Evolutionary conservation across 352 stramenopile species (phyloP).

Genomic region (Phytophthora pistaciae): DNA sequence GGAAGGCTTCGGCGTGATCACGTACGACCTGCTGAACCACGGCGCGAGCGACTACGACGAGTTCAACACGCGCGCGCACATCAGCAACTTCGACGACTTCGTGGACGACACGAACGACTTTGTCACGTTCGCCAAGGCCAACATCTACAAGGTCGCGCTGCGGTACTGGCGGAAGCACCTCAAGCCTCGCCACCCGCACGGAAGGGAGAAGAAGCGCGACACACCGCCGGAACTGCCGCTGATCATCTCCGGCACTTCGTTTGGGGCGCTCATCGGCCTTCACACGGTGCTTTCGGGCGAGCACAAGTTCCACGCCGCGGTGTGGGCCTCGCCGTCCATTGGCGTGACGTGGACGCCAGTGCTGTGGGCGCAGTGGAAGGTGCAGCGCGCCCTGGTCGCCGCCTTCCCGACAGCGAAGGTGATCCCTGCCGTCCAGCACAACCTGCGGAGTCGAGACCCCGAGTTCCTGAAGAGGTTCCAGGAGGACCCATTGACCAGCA

Average conservation of each 20-base stretch:
- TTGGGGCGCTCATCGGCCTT: slow-evolving; percentile 46
- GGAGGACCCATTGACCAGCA: slow-evolving; percentile 47
- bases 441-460: slow-evolving; percentile 42
- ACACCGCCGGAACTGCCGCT: slow-evolving; percentile 38
- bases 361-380: slow-evolving; percentile 44
- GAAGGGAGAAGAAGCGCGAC: slow-evolving; percentile 27
- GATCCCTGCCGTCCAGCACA: slow-evolving; percentile 47
- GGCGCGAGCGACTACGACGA: slow-evolving; percentile 47
- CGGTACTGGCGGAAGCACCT: slow-evolving; percentile 45
- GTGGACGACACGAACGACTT: slow-evolving; percentile 60
- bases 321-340: slow-evolving; percentile 46
- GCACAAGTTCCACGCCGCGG: slow-evolving; percentile 50
- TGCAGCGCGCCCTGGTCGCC: slow-evolving; percentile 40
- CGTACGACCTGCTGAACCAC: slow-evolving; percentile 67
- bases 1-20: slow-evolving; percentile 61
- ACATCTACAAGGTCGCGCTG: slow-evolving; percentile 40
- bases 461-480: slow-evolving; percentile 45
- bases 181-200: slow-evolving; percentile 38
- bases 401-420: slow-evolving; percentile 47
- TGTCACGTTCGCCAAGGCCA: slow-evolving; percentile 44
- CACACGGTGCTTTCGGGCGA: slow-evolving; percentile 48
- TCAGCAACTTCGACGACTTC: slow-evolving; percentile 47
- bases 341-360: slow-evolving; percentile 49
- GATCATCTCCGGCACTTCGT: slow-evolving; percentile 51
- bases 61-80: slow-evolving; percentile 44